These are phyloP conservation scores for Acanthamoeba polyphaga DNA, from an alignment of 208 protist genomes.

Conservation along the genomic window DNA sequence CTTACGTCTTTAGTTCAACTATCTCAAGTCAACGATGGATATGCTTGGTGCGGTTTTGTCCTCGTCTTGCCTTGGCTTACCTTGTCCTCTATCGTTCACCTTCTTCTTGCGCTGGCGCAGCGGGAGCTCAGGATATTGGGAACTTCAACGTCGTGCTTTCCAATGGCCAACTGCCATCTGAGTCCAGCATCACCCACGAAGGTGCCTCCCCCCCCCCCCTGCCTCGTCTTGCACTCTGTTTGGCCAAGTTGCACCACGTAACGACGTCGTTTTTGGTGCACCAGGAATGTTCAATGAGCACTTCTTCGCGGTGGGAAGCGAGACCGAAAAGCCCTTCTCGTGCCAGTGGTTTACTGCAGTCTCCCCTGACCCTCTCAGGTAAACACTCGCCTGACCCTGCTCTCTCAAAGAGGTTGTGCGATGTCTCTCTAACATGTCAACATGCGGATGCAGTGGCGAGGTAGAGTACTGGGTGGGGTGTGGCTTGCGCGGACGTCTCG, in stretches of 20 bases:
- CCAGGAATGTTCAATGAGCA: conserved; percentile 13
- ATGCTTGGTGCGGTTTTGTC: too few species aligned
- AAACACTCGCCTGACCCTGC: too few species aligned
- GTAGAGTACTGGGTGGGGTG: background rate
- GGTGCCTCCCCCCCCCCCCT: background rate
- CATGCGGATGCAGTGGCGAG: background rate
- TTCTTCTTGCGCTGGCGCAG: background rate
- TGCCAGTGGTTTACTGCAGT: background rate
- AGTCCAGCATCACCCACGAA: conserved; percentile 1
- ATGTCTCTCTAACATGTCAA: too few species aligned
- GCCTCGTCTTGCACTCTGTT: background rate
- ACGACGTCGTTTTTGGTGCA: too few species aligned
- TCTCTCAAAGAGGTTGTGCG: too few species aligned
- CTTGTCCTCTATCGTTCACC: too few species aligned
- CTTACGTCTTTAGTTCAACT: too few species aligned
- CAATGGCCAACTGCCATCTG: background rate
- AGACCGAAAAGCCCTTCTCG: background rate
- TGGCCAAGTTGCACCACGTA: too few species aligned
- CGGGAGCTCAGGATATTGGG: background rate
- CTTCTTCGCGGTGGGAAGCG: background rate
- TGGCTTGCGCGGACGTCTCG: background rate
- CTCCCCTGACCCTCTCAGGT: background rate
- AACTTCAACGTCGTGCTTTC: background rate
- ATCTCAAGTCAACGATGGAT: too few species aligned
- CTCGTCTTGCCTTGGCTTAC: too few species aligned